Percentiles rank a stretch among this genome's conserved stretches.
These are phyloP conservation scores for Strobilomyces dryophilus DNA, from an alignment of 768 basidiomycete species.

Conservation along the genomic window DNA sequence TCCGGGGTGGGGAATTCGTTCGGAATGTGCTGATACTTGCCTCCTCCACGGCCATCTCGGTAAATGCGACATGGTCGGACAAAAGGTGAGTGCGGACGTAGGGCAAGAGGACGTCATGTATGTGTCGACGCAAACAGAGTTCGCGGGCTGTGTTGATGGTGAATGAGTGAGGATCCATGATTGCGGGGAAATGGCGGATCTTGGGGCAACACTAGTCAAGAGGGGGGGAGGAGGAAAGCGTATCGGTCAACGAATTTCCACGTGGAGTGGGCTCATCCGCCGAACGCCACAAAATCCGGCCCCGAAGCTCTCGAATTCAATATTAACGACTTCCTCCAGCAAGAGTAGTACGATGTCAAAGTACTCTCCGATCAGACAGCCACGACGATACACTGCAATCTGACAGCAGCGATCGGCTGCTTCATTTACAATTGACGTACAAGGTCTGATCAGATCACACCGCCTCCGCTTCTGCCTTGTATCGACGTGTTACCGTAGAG, in stretches of 20 bases:
- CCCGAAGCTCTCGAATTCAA: background rate
- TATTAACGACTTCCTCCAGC: background rate
- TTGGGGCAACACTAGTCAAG: background rate
- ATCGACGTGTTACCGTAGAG: slow-evolving; percentile 2
- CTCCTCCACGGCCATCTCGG: slow-evolving; percentile 44
- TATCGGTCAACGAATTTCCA: slow-evolving; percentile 1
- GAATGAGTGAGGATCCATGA: slow-evolving; percentile 17
- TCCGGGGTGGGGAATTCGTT: background rate
- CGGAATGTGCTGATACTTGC: slow-evolving; percentile 24
- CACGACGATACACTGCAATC: background rate
- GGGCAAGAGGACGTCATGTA: slow-evolving; percentile 49
- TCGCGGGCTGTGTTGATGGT: slow-evolving; percentile 17
- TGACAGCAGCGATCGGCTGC: background rate
- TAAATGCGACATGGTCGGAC: slow-evolving; percentile 51
- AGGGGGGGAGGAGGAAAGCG: background rate
- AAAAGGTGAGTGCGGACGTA: slow-evolving; percentile 54
- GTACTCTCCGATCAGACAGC: background rate
- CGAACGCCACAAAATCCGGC: background rate
- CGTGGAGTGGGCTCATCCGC: background rate
- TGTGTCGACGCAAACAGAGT: slow-evolving; percentile 37
- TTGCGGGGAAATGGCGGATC: background rate
- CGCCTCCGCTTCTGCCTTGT: background rate
- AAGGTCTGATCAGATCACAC: slow-evolving; percentile 12
- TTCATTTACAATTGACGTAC: background rate
- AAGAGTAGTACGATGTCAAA: background rate